A percentile compares a stretch with the other conserved stretches of the same genome.
Evolutionary conservation across 1,139 yeast species (phyloP).

Genomic region (Spathaspora sp.): DNA sequence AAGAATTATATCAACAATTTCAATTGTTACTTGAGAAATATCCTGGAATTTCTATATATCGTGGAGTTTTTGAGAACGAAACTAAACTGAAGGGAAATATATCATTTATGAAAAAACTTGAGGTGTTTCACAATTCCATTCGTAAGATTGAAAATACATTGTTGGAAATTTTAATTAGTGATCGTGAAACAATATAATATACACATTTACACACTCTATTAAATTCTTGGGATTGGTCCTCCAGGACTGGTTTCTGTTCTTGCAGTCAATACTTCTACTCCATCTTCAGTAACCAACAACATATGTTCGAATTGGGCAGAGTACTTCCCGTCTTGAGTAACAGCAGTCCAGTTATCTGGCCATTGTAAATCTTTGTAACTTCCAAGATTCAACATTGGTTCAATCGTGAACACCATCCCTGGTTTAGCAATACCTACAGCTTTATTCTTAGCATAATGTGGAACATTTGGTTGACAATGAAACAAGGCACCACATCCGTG

Average conservation of each 20-base stretch:
- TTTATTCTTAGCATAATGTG: constrained; percentile 92
- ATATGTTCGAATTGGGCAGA: constrained; percentile 98
- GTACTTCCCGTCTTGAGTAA: constrained; percentile 81
- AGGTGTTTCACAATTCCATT: constrained; percentile 25
- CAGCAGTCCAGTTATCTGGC: constrained; percentile 99
- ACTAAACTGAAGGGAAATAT: constrained; percentile 17
- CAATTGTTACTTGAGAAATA: constrained; percentile 11
- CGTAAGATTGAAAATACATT: constrained; percentile 26
- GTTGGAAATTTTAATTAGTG: constrained; percentile 25
- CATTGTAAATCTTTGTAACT: constrained; percentile 76
- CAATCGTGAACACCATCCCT: constrained; percentile 96
- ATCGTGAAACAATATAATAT: constrained; percentile 16
- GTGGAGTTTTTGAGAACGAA: constrained; percentile 21
- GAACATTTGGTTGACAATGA: constrained; percentile 92
- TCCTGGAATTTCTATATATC: constrained; percentile 21
- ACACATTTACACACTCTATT: neutral
- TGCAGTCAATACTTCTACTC: constrained; percentile 88
- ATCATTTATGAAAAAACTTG: constrained; percentile 23
- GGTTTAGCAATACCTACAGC: constrained; percentile 93
- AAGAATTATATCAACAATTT: constrained; percentile 11
- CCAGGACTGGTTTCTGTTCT: constrained; percentile 82
- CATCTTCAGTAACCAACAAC: constrained; percentile 86
- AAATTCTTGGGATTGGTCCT: constrained; percentile 68
- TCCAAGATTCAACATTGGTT: constrained; percentile 97
- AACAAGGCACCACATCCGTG: constrained; percentile 88